phyloP scores from a whole-genome alignment of 805 yeast species.

The Metschnikowia cubensis region DNA sequence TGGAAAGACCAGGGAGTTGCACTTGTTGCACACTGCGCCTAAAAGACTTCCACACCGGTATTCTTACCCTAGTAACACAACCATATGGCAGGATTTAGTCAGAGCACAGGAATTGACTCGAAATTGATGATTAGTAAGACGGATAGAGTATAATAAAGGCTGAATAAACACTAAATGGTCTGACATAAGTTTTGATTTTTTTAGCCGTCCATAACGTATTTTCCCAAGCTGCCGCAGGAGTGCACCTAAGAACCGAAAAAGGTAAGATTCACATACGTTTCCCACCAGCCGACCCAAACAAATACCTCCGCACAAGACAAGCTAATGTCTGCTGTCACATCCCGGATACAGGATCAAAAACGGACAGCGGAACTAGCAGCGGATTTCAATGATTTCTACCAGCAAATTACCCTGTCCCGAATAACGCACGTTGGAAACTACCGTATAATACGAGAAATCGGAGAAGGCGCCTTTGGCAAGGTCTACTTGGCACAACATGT shows the following conservation, averaged over 20 bases:
- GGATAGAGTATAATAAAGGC: background rate
- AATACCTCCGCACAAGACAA: background rate
- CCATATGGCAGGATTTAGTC: background rate
- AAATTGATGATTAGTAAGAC: background rate
- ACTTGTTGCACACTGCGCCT: background rate
- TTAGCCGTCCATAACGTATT: background rate
- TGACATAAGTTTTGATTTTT: background rate
- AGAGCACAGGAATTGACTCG: background rate
- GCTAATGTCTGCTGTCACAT: slow-evolving; percentile 13
- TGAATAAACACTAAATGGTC: background rate
- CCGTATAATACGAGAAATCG: slow-evolving; percentile 65
- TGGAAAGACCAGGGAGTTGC: no score
- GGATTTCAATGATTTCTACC: slow-evolving; percentile 57
- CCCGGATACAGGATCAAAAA: slow-evolving; percentile 31
- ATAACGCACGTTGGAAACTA: slow-evolving; percentile 78
- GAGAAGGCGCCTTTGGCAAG: slow-evolving; percentile 91
- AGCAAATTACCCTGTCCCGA: slow-evolving; percentile 41
- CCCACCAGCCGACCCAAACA: background rate
- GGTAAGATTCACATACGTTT: background rate
- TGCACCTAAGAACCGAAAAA: slow-evolving; percentile 2
- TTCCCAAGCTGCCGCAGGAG: background rate
- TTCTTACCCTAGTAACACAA: background rate
- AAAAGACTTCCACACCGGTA: background rate
- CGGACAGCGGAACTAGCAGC: slow-evolving; percentile 53
- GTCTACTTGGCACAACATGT: slow-evolving; percentile 82